phyloP scores from a whole-genome alignment of 2,329 filamentous ascomycete species.

The Byssochlamys sp. region DNA sequence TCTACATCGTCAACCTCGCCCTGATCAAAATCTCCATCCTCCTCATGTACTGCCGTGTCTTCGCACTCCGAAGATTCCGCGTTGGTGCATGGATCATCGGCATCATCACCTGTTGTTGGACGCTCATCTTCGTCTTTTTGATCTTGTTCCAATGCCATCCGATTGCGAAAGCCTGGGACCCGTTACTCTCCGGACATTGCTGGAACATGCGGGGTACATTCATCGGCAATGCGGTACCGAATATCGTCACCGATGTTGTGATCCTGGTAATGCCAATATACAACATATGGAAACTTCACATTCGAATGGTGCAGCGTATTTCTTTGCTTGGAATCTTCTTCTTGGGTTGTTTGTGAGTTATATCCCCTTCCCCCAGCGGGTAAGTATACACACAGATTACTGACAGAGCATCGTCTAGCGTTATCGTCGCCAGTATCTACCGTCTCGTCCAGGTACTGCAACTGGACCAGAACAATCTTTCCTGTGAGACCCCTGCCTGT shows the following conservation, averaged over 20 bases:
- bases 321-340: background rate
- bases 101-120: background rate
- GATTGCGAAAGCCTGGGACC: background rate
- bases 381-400: background rate
- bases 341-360: background rate
- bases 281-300: background rate
- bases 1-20: background rate
- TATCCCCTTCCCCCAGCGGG: background rate
- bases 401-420: background rate
- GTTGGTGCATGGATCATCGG: background rate
- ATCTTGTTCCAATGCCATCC: background rate
- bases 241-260: background rate
- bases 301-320: background rate
- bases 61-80: background rate
- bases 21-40: background rate
- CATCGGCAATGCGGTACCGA: background rate
- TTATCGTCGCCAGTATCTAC: background rate
- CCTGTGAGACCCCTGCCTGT: background rate
- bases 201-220: background rate
- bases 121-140: background rate
- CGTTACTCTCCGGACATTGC: background rate
- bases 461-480: slow-evolving; percentile 1
- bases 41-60: background rate
- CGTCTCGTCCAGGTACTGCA: background rate
- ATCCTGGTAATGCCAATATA: background rate